A percentile compares a stretch with the other conserved stretches of the same genome.
Evolutionary conservation across 495 filamentous ascomycete genomes (phyloP).

Genomic region (Hypomontagnella submonticulosa): DNA sequence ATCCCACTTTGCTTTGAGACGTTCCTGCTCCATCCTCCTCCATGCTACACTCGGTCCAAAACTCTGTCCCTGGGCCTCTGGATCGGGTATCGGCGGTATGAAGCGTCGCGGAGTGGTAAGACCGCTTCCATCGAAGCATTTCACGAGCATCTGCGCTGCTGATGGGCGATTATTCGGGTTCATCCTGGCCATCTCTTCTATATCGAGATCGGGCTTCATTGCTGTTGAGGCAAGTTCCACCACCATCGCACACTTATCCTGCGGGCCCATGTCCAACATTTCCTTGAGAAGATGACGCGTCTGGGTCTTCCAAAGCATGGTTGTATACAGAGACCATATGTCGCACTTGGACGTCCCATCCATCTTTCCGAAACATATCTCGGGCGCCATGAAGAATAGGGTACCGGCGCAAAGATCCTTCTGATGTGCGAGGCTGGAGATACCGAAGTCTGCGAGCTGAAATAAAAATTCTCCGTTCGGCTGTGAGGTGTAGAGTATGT

Average conservation of each 20-base stretch:
- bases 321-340: slow-evolving; percentile 47
- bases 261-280: no score
- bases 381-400: slow-evolving; percentile 34
- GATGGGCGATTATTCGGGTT: no score
- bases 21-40: no score
- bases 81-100: background rate
- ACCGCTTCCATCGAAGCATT: background rate
- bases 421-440: slow-evolving; percentile 2
- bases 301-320: slow-evolving; percentile 10
- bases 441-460: slow-evolving; percentile 43
- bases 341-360: slow-evolving; percentile 29
- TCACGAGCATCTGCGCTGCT: slow-evolving; percentile 12
- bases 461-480: background rate
- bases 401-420: slow-evolving; percentile 20
- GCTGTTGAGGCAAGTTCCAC: no score
- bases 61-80: no score
- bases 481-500: slow-evolving; percentile 61
- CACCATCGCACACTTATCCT: no score
- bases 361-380: slow-evolving; percentile 4
- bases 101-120: background rate
- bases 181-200: no score
- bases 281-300: no score
- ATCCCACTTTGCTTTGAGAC: no score
- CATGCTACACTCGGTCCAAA: no score
- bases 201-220: no score